A percentile compares a stretch with the other conserved stretches of the same genome.
Evolutionary conservation across 1,284 basidiomycete genomes (phyloP).

Genomic region (Veloboletus limbatus): DNA sequence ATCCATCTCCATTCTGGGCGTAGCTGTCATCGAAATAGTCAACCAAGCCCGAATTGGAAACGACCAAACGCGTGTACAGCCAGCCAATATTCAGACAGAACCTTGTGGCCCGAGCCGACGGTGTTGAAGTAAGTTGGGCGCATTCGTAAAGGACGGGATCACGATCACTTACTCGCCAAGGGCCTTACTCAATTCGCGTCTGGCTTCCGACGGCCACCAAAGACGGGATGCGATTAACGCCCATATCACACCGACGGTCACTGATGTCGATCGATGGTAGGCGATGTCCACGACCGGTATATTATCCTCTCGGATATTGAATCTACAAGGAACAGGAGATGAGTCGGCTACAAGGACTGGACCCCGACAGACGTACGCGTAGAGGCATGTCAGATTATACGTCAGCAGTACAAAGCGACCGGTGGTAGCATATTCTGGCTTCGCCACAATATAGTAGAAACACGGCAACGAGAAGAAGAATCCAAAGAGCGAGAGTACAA

Average conservation of each 20-base stretch:
- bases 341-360: background rate
- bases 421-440: conserved; percentile 76
- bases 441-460: conserved; percentile 86
- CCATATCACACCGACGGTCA: conserved; percentile 88
- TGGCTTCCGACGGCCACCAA: conserved; percentile 95
- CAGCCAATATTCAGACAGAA: conserved; percentile 82
- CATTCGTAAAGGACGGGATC: no score
- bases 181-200: conserved; percentile 80
- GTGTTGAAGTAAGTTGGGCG: no score
- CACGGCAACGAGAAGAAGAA: conserved; percentile 92
- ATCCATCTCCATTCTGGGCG: conserved; percentile 5
- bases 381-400: conserved; percentile 90
- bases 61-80: conserved; percentile 79
- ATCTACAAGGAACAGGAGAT: conserved; percentile 46
- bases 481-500: conserved; percentile 79
- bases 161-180: conserved; percentile 84
- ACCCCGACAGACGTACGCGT: conserved; percentile 57
- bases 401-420: conserved; percentile 87
- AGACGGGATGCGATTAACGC: conserved; percentile 84
- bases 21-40: conserved; percentile 38
- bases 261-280: conserved; percentile 72
- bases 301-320: conserved; percentile 76
- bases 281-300: conserved; percentile 74
- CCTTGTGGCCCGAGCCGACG: no score
- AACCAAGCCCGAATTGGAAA: conserved; percentile 66